Evolutionary conservation across 345 rosid genomes (phyloP), one percentile per base, ranked within the genome.

Genomic region (Triadica sebifera): DNA sequence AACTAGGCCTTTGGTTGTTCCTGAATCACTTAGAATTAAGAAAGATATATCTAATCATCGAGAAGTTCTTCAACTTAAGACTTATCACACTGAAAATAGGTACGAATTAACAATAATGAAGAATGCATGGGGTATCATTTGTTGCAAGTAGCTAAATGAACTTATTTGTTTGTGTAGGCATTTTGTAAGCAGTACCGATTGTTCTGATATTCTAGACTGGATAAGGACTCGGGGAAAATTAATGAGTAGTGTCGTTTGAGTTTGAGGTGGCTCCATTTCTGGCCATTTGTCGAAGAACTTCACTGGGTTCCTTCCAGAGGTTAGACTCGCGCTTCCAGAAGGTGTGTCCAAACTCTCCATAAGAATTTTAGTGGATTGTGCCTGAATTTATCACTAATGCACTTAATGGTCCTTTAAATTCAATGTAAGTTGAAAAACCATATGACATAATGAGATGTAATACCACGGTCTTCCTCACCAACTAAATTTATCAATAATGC

Each of bases 31-130:
- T n/a, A 79, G 69, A 79, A 92, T 92, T 88, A 78, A 74, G 60
- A 94, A 83, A 83, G 89, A 85, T 56, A 4, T 81, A 57, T 69
- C 88, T 15, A 78, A 74, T 78, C 80, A 69, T n/a, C 82, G 81
- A 69, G 97, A 90, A 74, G 79, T 68, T 77, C 15, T 71, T 68
- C 88, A 81, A 55, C 89, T 94, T 29, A 92, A 94, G 81, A 66
- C 75, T 8, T 94, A 90, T 81, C 89, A 86, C 61, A 62, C 97
- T 15, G 81, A 69, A 83, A 94, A 89, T 74, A 87, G 97, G 97
- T 94, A 83, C 22, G 62, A 74, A 55, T 37, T 75, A 22, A 55
- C 0, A 3, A 8, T 38, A 34, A 61, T 60, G 37, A 17, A n/a
- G 19, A 16, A 5, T 49, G 3, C 10, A 60, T 39, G 34, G 4